phyloP scores from a whole-genome alignment of 2,329 filamentous ascomycete species.

The Colletotrichum eremochloae region DNA sequence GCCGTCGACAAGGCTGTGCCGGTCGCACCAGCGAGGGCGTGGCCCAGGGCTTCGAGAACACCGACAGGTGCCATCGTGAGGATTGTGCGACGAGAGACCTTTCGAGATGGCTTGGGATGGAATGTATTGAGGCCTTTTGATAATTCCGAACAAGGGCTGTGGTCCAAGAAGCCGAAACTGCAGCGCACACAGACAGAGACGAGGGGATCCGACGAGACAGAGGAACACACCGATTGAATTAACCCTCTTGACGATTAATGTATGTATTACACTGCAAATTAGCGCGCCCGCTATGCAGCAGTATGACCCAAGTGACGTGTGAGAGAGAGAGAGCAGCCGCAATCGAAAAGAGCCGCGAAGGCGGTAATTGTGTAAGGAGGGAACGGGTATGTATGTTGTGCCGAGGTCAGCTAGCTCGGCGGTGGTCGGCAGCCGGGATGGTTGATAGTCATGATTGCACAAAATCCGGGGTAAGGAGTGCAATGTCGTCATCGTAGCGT shows the following conservation, averaged over 20 bases:
- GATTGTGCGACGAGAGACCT: not conserved
- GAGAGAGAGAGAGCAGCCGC: not conserved
- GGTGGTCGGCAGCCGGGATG: not conserved
- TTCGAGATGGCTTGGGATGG: too few relatives aligned
- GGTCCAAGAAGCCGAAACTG: not conserved
- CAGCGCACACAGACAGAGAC: too few relatives aligned
- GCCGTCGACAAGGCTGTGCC: constrained; percentile 86
- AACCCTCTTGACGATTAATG: not conserved
- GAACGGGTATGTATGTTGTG: not conserved
- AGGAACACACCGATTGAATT: not conserved
- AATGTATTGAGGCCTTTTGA: not conserved
- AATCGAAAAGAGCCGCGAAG: not conserved
- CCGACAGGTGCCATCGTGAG: constrained; percentile 44
- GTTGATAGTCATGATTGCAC: not conserved
- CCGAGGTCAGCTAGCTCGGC: constrained; percentile 19
- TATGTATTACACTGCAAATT: not conserved
- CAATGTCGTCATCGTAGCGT: constrained; percentile 19
- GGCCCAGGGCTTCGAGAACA: constrained; percentile 80
- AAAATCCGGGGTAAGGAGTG: constrained; percentile 19
- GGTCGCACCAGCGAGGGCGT: constrained; percentile 83
- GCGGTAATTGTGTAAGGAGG: not conserved
- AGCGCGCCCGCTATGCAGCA: not conserved
- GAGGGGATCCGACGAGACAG: not conserved
- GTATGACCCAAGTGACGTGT: not conserved
- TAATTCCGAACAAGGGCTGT: not conserved